Evolutionary conservation across 768 basidiomycete species (phyloP), one percentile per base, ranked within the genome.

Genomic region (Crassisporium funariophilum): DNA sequence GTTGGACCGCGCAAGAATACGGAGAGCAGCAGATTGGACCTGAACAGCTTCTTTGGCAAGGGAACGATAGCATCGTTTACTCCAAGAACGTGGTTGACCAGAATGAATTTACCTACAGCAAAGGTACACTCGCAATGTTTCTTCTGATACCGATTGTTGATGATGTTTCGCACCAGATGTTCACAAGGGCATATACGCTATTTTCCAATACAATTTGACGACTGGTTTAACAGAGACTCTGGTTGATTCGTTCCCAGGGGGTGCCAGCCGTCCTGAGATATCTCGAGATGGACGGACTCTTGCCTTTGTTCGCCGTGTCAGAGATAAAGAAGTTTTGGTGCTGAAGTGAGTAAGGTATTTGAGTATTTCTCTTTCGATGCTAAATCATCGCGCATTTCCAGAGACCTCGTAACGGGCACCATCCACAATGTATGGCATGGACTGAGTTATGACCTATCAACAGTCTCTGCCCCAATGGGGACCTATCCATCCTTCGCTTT

Each of bases 401-500:
- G 86, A 59, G 87, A 88, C 57, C 67, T 89, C 15, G 59, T 70
- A 29, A 84, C 83, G 0, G 87, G 86, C 13, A 83, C 83, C 2
- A 66, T 85, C 29, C 78, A 76, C 53, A 65, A 88, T 56, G 62
- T 82, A 13, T 88, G 83, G 83, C 66, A 86, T 44, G 86, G 84
- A 0, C 69, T 89, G 23, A 83, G 76, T 2, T 87, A 86, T 55
- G 86, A 89, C 58, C 69, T 83, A n/a, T 72, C 72, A 16, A 60
- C 62, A 8, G 71, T 86, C 41, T 86, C 81, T 7, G 83, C 86
- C 11, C 86, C 87, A 0, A 88, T 88, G 84, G 84, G 86, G 9
- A 89, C 86, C 31, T 89, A 89, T 54, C 87, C 86, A 0, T 82
- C 84, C 1, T 89, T 85, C 57, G 74, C 86, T 7, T 88, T 88